These are phyloP conservation scores for Dalbergia cochinchinensis DNA, from an alignment of 306 rosid genomes.

Conservation along the genomic window DNA sequence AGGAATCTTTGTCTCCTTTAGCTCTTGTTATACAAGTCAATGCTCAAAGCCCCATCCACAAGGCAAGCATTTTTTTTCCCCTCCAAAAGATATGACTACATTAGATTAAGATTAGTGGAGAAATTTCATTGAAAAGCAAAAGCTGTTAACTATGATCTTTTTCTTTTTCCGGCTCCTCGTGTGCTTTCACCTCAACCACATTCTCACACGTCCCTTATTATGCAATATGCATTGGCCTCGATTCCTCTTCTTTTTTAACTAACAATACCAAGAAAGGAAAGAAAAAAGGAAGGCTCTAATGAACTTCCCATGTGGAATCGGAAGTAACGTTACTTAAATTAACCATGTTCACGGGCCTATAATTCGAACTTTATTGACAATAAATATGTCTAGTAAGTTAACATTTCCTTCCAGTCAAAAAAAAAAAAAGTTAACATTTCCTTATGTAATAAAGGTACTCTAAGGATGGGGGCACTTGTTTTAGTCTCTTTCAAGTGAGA, in stretches of 20 bases:
- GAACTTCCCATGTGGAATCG: constrained; percentile 26
- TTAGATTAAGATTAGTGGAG: constrained; percentile 41
- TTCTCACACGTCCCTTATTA: constrained; percentile 33
- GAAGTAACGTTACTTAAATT: constrained; percentile 2
- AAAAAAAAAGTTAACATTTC: neutral
- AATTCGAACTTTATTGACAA: neutral
- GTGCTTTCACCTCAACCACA: constrained; percentile 49
- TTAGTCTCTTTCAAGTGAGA: too few relatives aligned
- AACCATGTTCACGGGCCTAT: neutral
- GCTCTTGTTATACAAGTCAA: constrained; percentile 57
- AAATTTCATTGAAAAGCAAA: constrained; percentile 40
- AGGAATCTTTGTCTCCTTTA: constrained; percentile 73
- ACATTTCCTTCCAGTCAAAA: neutral
- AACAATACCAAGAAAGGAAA: neutral
- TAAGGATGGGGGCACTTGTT: too few relatives aligned
- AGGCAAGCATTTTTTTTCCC: constrained; percentile 49
- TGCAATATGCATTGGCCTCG: neutral
- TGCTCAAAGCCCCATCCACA: constrained; percentile 63
- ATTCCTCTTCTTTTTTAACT: neutral
- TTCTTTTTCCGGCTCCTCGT: constrained; percentile 46
- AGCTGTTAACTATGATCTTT: constrained; percentile 65
- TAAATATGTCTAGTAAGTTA: neutral
- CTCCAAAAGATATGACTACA: constrained; percentile 1
- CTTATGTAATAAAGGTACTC: too few relatives aligned
- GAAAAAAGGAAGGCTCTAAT: neutral